Base-by-base conservation (phyloP, 2,329 filamentous ascomycete species). In the Pseudogymnoascus destructans region DNA sequence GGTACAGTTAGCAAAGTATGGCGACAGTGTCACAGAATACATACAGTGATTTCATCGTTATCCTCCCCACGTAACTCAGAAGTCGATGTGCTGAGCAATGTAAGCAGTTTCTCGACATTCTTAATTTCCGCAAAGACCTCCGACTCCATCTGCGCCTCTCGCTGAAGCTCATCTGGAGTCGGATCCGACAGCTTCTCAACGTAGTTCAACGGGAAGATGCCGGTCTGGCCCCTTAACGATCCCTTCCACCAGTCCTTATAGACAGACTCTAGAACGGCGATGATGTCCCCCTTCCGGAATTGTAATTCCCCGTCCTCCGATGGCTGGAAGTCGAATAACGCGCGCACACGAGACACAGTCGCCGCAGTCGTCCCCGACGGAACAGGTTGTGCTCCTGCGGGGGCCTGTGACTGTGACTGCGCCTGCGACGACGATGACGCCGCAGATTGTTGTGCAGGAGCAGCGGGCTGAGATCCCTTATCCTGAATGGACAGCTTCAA, bases 181-280 rank as follows among this genome's bases (percentile, higher is more conserved):
- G 93, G 93, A 68, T 98, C 93, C 58, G 91, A 84, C 63, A 98
- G 77, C 73, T 98, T 98, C 74, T 98, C 93, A 13, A 98, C 93
- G 68, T 98, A 98, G 74, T 98, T 98, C 63, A 98, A 79, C 5
- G 93, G 93, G 72, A 98, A 98, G 63, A 98, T 98, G 65, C 93
- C 93, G 5, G 90, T 96, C 72, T 96, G 89, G 17, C 93, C 93
- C 69, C 91, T 84, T 60, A 98, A 75, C 40, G 91, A 95, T 1
- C 93, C 93, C 66, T 95, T 92, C 93, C 93, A 98, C 93, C 93
- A 98, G 72, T 98, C 93, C 73, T 97, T 98, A 75, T 95, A 98
- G 1, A 97, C 93, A 1, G 91, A 96, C 72, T 97, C 93, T 38
- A 98, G 78, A 13, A 98, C 93, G 1, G 93, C 92, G 70, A 98